Conservation (phyloP, 116 monocot genomes). For the Zostera marina region DNA sequence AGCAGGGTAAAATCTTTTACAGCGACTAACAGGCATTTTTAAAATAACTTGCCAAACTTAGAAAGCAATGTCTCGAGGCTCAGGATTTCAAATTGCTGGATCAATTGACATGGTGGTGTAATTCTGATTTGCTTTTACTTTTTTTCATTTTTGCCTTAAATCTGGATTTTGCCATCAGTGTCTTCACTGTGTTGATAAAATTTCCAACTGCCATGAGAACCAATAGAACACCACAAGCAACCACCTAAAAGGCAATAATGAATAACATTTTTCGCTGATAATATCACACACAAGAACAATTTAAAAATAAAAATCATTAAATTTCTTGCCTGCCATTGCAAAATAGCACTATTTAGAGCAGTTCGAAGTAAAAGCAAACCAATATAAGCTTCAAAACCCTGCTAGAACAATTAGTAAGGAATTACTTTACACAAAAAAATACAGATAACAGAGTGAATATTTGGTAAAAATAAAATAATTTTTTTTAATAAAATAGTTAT, state of each 20-base stretch:
- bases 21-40: too few species aligned
- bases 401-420: background rate
- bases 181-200: constrained; percentile 79
- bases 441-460: background rate
- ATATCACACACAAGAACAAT: background rate
- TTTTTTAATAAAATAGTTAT: background rate
- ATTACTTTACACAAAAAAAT: background rate
- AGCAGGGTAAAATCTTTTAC: too few species aligned
- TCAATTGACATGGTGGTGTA: constrained; percentile 7
- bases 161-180: constrained; percentile 63
- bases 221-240: constrained; percentile 68
- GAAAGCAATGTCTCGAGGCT: background rate
- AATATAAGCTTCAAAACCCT: constrained; percentile 93
- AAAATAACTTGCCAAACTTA: too few species aligned
- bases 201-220: constrained; percentile 90
- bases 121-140: constrained; percentile 52
- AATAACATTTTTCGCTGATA: background rate
- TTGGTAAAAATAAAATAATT: background rate
- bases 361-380: constrained; percentile 60
- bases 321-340: constrained; percentile 81
- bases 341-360: constrained; percentile 37
- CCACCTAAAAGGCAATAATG: constrained; percentile 30
- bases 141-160: constrained; percentile 86
- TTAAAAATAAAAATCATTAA: background rate
- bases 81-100: background rate